phyloP scores from a whole-genome alignment of 75 land plant species.

The Cunninghamia lanceolata region DNA sequence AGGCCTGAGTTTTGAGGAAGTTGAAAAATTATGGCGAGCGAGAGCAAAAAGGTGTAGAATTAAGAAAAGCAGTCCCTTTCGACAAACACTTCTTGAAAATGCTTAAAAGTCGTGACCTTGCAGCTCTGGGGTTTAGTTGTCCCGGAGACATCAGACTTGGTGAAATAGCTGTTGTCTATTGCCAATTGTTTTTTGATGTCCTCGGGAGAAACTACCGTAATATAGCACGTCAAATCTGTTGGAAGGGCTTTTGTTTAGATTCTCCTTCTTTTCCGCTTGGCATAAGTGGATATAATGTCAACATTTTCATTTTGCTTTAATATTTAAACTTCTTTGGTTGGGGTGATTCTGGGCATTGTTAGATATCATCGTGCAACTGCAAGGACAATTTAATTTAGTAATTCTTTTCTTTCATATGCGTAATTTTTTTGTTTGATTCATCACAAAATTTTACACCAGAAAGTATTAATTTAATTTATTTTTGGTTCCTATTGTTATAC shows the following conservation, averaged over 20 bases:
- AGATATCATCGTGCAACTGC: neutral
- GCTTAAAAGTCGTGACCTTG: neutral
- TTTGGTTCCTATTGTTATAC: neutral
- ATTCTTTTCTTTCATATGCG: neutral
- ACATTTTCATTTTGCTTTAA: neutral
- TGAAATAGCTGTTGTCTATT: neutral
- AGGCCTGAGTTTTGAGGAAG: constrained; percentile 82
- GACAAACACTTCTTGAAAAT: neutral
- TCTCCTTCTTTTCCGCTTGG: neutral
- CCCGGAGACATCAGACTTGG: neutral
- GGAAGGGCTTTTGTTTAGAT: neutral
- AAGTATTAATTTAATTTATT: neutral
- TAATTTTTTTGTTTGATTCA: neutral
- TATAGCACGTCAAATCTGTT: neutral
- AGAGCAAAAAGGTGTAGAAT: constrained; percentile 36
- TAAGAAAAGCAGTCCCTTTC: neutral
- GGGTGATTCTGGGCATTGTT: neutral
- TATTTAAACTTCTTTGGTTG: neutral
- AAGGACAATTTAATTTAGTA: neutral
- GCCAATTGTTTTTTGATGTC: neutral
- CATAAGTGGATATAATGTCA: neutral
- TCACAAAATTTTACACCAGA: neutral
- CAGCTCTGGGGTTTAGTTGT: neutral
- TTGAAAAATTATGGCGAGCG: constrained; percentile 78
- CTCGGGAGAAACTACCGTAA: neutral